Evolutionary conservation across 2,329 filamentous ascomycete genomes (phyloP), one percentile per base, ranked within the genome.

Genomic region (Colletotrichum somersetense): DNA sequence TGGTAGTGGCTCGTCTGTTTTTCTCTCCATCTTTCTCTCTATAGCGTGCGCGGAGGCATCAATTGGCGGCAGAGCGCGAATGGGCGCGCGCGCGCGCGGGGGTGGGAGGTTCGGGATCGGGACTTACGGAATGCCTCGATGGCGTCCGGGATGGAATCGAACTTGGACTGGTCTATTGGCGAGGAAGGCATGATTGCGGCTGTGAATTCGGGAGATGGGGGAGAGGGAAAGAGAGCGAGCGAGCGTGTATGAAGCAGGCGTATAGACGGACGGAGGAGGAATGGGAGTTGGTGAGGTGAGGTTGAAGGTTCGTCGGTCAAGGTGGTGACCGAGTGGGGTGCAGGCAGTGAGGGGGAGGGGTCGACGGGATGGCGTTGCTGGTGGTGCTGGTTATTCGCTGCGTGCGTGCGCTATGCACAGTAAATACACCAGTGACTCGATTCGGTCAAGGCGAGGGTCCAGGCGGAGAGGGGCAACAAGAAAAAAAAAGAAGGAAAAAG

Each of bases 71-170:
- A 23, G 52, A 53, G 56, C 52, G 69, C 57, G 67, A 14, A 52
- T 63, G 35, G 50, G 61, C 71, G 56, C 14, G 58, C 65, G 62
- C 58, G 62, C 40, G 66, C 35, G 38, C 12, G n/a, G 42, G 16
- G 16, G 42, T 2, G 16, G 61, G 53, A 50, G 40, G 61, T 64
- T 58, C 65, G 44, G 50, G 48, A 55, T 50, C 8, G 33, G 48
- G 48, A 81, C 89, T 73, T 85, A 92, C 90, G 87, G 83, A 91
- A 92, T 68, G 90, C 89, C 77, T 87, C 83, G 76, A 92, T 88
- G 71, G 88, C 85, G 76, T 91, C 89, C 66, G 90, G 88, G 82
- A 92, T 92, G 67, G 86, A 87, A 83, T 91, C 88, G 81, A 92
- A 92, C 79, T 87, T 83, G 75, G 84, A 84, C 76, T 81, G 75